Percentiles rank a stretch among this genome's conserved stretches.
These are phyloP conservation scores for Pseudogymnoascus sp. DNA, from an alignment of 2,329 filamentous ascomycete genomes.

Conservation along the genomic window DNA sequence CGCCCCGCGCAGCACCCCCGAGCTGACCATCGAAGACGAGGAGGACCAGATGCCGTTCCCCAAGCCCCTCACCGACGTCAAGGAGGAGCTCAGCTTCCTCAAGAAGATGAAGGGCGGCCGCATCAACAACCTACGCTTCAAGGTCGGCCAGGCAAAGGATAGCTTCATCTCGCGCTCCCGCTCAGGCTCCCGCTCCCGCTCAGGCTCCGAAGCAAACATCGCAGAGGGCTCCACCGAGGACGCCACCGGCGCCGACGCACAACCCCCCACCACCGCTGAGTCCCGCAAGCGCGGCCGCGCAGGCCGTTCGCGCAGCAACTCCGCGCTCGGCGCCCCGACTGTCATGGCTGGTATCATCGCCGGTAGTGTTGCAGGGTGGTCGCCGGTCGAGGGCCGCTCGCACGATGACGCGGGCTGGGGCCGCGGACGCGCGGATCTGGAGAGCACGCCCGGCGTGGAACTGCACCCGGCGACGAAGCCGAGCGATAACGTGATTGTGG, in stretches of 20 bases:
- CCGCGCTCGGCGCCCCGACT: conserved; percentile 63
- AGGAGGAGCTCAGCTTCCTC: conserved; percentile 73
- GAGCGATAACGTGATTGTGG: conserved; percentile 38
- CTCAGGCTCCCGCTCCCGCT: conserved; percentile 55
- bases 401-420: conserved; percentile 46
- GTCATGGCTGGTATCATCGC: conserved; percentile 81
- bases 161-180: conserved; percentile 53
- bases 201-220: conserved; percentile 58
- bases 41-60: conserved; percentile 61
- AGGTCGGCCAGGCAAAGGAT: conserved; percentile 66
- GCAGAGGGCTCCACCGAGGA: conserved; percentile 50
- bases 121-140: conserved; percentile 72
- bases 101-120: conserved; percentile 74
- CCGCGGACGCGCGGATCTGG: conserved; percentile 29
- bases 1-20: conserved; percentile 21
- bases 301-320: conserved; percentile 54
- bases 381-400: conserved; percentile 57
- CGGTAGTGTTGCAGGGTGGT: conserved; percentile 69
- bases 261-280: conserved; percentile 47
- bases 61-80: conserved; percentile 62
- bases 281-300: conserved; percentile 59
- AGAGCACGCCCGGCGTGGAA: conserved; percentile 35
- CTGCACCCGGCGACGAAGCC: conserved; percentile 41
- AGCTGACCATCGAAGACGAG: conserved; percentile 55
- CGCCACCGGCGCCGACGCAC: conserved; percentile 35